A percentile compares a stretch with the other conserved stretches of the same genome.
These are phyloP conservation scores for Fraxinus floribunda DNA, from an alignment of 305 asterid species.

Conservation along the genomic window DNA sequence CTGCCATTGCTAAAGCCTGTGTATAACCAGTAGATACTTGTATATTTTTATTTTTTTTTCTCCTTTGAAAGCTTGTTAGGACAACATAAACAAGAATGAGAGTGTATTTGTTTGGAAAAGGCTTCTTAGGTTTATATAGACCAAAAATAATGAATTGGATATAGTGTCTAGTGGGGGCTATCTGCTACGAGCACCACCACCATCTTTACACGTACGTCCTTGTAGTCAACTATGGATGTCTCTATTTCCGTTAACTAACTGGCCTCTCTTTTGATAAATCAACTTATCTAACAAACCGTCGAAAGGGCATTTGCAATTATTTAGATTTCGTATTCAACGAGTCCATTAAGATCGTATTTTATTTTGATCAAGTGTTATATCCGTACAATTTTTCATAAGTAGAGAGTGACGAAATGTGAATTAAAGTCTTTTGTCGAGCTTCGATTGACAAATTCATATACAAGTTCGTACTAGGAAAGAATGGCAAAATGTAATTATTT, in stretches of 20 bases:
- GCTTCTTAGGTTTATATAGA: background rate
- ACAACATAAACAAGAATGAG: background rate
- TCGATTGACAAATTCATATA: background rate
- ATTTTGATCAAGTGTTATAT: background rate
- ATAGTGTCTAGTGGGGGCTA: background rate
- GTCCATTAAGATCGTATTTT: background rate
- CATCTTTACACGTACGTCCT: background rate
- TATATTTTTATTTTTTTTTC: background rate
- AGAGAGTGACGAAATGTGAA: background rate
- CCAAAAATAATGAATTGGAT: background rate
- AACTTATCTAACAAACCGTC: background rate
- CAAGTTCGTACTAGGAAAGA: background rate
- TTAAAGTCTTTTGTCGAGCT: background rate
- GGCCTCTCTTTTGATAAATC: background rate
- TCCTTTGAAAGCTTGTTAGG: background rate
- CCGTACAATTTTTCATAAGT: background rate
- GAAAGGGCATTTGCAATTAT: background rate
- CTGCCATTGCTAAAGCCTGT: conserved; percentile 48
- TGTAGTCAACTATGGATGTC: background rate
- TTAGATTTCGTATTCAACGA: background rate
- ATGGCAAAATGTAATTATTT: background rate
- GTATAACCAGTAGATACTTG: background rate
- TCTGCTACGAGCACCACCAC: background rate
- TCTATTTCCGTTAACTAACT: background rate
- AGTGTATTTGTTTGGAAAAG: background rate